These are phyloP conservation scores for Stachybotrys chlorohalonatus DNA, from an alignment of 2,329 filamentous ascomycete species.

Conservation along the genomic window DNA sequence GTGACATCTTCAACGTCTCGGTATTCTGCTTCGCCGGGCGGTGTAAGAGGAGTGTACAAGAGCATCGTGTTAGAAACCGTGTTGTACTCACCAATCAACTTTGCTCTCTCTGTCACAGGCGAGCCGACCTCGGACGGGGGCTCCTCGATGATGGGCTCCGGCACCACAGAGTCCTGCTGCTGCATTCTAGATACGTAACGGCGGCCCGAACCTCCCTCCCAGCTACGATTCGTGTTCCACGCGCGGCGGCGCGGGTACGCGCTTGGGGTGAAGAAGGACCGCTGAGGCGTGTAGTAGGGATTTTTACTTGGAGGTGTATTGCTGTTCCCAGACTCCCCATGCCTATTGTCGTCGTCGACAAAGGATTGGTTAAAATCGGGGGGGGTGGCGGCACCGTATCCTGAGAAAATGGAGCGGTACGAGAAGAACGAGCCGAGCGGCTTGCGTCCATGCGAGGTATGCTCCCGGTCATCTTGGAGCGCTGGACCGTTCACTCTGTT, in stretches of 20 bases:
- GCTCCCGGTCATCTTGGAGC: not conserved
- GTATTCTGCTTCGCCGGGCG: not conserved
- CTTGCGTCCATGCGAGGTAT: not conserved
- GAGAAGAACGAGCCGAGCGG: not conserved
- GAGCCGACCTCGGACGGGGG: constrained; percentile 15
- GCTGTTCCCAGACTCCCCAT: no score
- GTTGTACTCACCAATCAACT: constrained; percentile 19
- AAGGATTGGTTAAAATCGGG: not conserved
- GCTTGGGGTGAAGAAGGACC: constrained; percentile 1
- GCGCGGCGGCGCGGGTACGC: not conserved
- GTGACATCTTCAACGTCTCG: not conserved
- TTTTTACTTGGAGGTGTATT: constrained; percentile 14
- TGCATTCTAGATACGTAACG: not conserved
- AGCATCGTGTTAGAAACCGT: not conserved
- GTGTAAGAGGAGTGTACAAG: not conserved
- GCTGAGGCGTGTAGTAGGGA: constrained; percentile 24
- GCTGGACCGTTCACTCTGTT: not conserved
- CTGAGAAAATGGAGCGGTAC: not conserved
- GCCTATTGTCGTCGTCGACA: not conserved
- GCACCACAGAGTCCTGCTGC: constrained; percentile 9
- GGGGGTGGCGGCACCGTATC: not conserved
- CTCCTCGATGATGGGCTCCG: constrained; percentile 25
- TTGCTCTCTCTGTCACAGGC: constrained; percentile 9
- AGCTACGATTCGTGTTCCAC: constrained; percentile 1
- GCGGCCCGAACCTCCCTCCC: not conserved